Evolutionary conservation across 345 rosid genomes (phyloP).

Genomic region (Brassica rapa): DNA sequence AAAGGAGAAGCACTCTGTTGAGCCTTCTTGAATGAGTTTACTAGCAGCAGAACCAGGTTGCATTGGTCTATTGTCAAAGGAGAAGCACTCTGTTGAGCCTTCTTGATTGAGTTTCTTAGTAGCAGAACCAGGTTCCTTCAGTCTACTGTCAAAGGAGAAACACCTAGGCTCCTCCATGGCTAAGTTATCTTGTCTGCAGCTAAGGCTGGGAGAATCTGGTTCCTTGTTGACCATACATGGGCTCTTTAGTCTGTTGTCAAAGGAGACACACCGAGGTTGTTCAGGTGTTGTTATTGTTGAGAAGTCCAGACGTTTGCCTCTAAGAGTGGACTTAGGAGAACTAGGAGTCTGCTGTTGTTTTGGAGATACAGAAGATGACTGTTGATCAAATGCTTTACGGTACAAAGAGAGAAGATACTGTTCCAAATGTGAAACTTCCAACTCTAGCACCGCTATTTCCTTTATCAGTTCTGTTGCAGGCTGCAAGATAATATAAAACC

Average conservation of each 20-base stretch:
- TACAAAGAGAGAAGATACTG: conserved; percentile 89
- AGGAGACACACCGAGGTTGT: conserved; percentile 41
- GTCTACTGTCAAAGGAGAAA: conserved; percentile 37
- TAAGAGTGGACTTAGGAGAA: conserved; percentile 52
- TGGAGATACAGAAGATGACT: conserved; percentile 58
- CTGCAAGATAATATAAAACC: conserved; percentile 40
- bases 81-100: conserved; percentile 40
- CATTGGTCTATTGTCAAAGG: conserved; percentile 32
- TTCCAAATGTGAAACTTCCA: conserved; percentile 89
- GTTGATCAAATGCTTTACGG: conserved; percentile 87
- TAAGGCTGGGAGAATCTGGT: conserved; percentile 28
- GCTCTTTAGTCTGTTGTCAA: conserved; percentile 47
- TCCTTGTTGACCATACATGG: conserved; percentile 46
- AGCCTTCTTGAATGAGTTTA: conserved; percentile 42
- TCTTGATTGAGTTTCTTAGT: conserved; percentile 37
- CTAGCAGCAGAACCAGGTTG: conserved; percentile 15
- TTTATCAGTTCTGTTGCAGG: conserved; percentile 81
- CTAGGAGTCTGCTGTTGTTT: conserved; percentile 52
- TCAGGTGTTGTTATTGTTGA: conserved; percentile 37
- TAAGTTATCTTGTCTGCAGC: conserved; percentile 26
- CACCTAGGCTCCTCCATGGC: conserved; percentile 33
- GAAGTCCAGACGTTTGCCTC: conserved; percentile 49
- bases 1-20: conserved; percentile 42
- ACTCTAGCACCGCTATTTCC: conserved; percentile 83
- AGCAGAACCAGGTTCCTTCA: conserved; percentile 22